Evolutionary conservation across 371 early-diverging fungal genomes (phyloP).

Genomic region (Apophysomyces ossiformis): DNA sequence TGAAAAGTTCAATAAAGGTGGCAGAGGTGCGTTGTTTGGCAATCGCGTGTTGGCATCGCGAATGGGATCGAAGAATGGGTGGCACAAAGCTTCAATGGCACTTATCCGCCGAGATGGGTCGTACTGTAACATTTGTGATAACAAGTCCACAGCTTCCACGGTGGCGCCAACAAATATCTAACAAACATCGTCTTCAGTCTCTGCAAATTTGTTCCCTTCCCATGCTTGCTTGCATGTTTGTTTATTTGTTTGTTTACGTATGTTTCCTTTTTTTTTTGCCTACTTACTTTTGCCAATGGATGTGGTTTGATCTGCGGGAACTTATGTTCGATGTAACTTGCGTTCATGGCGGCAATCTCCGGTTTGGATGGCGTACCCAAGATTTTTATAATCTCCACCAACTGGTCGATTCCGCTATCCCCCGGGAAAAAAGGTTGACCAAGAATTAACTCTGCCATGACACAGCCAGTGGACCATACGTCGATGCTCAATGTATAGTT

Average conservation of each 20-base stretch:
- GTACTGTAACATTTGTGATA: conserved; percentile 90
- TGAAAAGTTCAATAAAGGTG: conserved; percentile 89
- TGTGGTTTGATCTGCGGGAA: conserved; percentile 97
- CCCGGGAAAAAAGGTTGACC: conserved; percentile 98
- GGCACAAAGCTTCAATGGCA: conserved; percentile 91
- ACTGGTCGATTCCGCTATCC: conserved; percentile 99
- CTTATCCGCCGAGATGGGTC: conserved; percentile 90
- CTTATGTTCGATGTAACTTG: conserved; percentile 96
- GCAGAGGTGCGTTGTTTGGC: conserved; percentile 79
- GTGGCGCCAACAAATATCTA: conserved; percentile 73
- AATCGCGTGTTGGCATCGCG: conserved; percentile 80
- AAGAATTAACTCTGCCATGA: conserved; percentile 98
- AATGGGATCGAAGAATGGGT: conserved; percentile 96
- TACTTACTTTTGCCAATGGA: conserved; percentile 78
- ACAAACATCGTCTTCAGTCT: too few relatives aligned
- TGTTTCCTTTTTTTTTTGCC: neutral
- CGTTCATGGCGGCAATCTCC: conserved; percentile 96
- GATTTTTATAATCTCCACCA: conserved; percentile 99
- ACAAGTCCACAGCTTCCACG: conserved; percentile 85
- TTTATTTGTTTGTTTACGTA: neutral
- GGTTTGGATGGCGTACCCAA: conserved; percentile 97
- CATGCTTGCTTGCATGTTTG: conserved; percentile 18
- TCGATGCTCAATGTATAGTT: conserved; percentile 93
- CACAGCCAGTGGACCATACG: conserved; percentile 99
- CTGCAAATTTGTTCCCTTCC: too few relatives aligned